Conservation (phyloP, 2,329 filamentous ascomycete species). For the Cladosporium sp. region DNA sequence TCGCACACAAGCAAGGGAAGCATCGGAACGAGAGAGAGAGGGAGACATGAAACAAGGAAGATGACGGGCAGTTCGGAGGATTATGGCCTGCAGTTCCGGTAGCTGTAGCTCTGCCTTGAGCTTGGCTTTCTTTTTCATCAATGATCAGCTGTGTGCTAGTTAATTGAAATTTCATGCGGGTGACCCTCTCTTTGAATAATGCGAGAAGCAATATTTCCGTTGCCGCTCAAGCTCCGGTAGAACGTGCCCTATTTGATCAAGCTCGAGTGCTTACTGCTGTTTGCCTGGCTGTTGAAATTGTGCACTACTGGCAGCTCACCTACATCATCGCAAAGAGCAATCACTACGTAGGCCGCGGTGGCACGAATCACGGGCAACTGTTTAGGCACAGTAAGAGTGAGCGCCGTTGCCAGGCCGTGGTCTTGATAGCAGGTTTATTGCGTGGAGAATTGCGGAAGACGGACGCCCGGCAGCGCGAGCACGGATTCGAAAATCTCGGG, state of each 20-base stretch:
- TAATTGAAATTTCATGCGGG: conserved; percentile 10
- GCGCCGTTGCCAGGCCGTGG: not conserved
- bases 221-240: conserved; percentile 11
- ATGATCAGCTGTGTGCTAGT: conserved; percentile 1
- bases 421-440: not conserved
- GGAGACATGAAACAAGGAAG: not conserved
- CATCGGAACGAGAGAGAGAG: not conserved
- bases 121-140: not conserved
- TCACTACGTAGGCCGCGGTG: not conserved
- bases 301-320: not conserved
- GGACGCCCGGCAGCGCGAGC: conserved; percentile 8
- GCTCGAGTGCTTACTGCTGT: not conserved
- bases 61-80: conserved; percentile 1
- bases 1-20: not conserved
- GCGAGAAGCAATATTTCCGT: conserved; percentile 5
- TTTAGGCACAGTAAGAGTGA: not conserved
- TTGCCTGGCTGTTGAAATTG: not conserved
- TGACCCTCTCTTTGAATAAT: conserved; percentile 6
- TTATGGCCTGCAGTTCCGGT: not conserved
- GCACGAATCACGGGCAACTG: not conserved
- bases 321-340: not conserved
- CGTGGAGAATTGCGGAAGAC: conserved; percentile 10
- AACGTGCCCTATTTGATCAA: conserved; percentile 3
- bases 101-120: not conserved
- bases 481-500: conserved; percentile 19